A percentile compares a stretch with the other conserved stretches of the same genome.
Evolutionary conservation across 2,329 filamentous ascomycete species (phyloP).

Genomic region (Pseudogymnoascus sp.): DNA sequence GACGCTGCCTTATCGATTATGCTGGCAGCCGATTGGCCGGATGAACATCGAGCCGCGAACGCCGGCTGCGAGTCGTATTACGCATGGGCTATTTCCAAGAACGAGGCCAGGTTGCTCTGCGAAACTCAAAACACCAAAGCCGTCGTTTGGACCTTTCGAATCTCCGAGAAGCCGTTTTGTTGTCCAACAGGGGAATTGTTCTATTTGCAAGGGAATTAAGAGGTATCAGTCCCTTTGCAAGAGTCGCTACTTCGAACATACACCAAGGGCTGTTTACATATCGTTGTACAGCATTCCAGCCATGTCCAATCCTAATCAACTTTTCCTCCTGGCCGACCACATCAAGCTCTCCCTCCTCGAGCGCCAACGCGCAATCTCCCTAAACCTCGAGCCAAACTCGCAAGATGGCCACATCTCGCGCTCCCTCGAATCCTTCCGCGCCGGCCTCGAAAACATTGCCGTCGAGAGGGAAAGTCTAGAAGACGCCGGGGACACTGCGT

Average conservation of each 20-base stretch:
- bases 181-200: neutral
- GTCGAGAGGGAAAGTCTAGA: constrained; percentile 55
- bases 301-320: constrained; percentile 61
- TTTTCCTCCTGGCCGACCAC: constrained; percentile 90
- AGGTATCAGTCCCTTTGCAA: neutral
- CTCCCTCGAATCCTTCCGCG: constrained; percentile 77
- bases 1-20: neutral
- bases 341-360: constrained; percentile 94
- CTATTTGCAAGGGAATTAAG: neutral
- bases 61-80: neutral
- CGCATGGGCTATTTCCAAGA: neutral
- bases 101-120: neutral
- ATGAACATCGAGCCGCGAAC: neutral
- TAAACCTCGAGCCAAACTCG: constrained; percentile 61
- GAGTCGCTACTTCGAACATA: neutral
- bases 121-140: neutral
- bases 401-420: constrained; percentile 85
- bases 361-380: constrained; percentile 73
- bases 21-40: neutral
- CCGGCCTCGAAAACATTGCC: constrained; percentile 66
- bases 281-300: constrained; percentile 12
- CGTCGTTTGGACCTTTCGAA: neutral
- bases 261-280: neutral
- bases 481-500: constrained; percentile 57
- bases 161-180: neutral